Conservation (phyloP, 1,284 basidiomycete species). For the Ceratorhiza oryzae-sativae region DNA sequence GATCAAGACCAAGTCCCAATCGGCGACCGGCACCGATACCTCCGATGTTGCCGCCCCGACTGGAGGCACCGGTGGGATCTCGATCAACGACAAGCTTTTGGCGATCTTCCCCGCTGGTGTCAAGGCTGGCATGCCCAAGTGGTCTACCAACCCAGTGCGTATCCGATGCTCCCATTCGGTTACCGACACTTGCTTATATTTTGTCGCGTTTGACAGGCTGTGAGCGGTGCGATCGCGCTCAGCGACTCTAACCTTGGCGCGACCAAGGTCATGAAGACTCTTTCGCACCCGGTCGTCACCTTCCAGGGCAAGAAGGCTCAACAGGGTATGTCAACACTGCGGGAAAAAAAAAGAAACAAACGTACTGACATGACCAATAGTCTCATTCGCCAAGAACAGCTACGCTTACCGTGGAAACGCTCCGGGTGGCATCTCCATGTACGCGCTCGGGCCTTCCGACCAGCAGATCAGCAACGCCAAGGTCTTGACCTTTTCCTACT, state of each 20-base stretch:
- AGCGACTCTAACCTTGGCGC: slow-evolving; percentile 25
- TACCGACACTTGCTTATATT: background rate
- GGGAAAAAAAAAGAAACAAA: background rate
- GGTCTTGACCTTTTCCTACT: slow-evolving; percentile 64
- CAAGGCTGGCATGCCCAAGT: background rate
- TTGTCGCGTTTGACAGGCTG: slow-evolving; percentile 9
- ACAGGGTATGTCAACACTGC: slow-evolving; percentile 4
- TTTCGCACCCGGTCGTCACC: slow-evolving; percentile 35
- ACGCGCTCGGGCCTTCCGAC: slow-evolving; percentile 57
- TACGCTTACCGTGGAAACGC: slow-evolving; percentile 44
- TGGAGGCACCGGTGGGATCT: slow-evolving; percentile 20
- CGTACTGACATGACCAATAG: background rate
- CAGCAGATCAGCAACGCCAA: slow-evolving; percentile 45
- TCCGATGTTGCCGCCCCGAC: slow-evolving; percentile 11
- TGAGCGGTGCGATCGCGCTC: slow-evolving; percentile 12
- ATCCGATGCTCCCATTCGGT: background rate
- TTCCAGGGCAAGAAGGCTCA: slow-evolving; percentile 37
- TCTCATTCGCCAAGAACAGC: slow-evolving; percentile 61
- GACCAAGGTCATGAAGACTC: slow-evolving; percentile 21
- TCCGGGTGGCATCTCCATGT: slow-evolving; percentile 66
- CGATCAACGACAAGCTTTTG: slow-evolving; percentile 26
- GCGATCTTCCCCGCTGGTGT: slow-evolving; percentile 19
- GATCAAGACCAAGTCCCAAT: background rate
- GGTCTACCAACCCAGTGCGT: slow-evolving; percentile 35
- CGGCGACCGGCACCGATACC: background rate